Evolutionary conservation across 164 flowering plant species (phyloP).

Genomic region (Dillenia turbinata): DNA sequence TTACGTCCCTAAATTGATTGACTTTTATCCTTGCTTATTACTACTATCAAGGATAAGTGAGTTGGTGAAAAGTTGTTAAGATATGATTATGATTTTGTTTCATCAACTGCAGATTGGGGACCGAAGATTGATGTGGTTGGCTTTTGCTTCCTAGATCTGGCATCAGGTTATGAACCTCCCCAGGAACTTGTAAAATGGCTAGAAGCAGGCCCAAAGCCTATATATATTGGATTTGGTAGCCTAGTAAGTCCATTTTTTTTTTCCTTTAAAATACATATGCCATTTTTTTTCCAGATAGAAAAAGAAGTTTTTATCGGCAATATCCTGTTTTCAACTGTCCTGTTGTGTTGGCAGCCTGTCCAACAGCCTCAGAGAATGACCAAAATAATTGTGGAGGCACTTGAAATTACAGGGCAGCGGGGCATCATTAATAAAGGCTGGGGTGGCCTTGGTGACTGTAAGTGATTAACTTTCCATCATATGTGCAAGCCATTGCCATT

Average conservation of each 20-base stretch:
- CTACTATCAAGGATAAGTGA: no score
- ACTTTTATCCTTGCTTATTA: no score
- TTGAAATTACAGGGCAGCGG: slow-evolving; percentile 82
- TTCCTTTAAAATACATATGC: slow-evolving; percentile 2
- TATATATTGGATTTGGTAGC: slow-evolving; percentile 97
- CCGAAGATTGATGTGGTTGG: slow-evolving; percentile 95
- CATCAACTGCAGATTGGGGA: slow-evolving; percentile 84
- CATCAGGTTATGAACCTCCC: slow-evolving; percentile 93
- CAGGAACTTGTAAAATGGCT: slow-evolving; percentile 75
- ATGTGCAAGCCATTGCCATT: no score
- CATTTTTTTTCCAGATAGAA: not conserved
- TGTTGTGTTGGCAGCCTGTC: slow-evolving; percentile 63
- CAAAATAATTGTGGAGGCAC: slow-evolving; percentile 79
- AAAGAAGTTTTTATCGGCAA: not conserved
- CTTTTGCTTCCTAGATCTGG: slow-evolving; percentile 98
- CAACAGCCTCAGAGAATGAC: slow-evolving; percentile 98
- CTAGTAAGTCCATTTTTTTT: slow-evolving; percentile 62
- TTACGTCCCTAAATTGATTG: no score
- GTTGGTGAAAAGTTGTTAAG: no score
- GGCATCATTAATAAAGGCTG: slow-evolving; percentile 98
- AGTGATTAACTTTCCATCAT: slow-evolving; percentile 20
- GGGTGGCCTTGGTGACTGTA: slow-evolving; percentile 98
- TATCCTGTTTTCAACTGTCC: slow-evolving; percentile 6
- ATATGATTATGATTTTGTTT: not conserved
- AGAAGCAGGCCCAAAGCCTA: slow-evolving; percentile 74